phyloP scores from a whole-genome alignment of 169 alveolate genomes.

The Plasmodium vinckei region DNA sequence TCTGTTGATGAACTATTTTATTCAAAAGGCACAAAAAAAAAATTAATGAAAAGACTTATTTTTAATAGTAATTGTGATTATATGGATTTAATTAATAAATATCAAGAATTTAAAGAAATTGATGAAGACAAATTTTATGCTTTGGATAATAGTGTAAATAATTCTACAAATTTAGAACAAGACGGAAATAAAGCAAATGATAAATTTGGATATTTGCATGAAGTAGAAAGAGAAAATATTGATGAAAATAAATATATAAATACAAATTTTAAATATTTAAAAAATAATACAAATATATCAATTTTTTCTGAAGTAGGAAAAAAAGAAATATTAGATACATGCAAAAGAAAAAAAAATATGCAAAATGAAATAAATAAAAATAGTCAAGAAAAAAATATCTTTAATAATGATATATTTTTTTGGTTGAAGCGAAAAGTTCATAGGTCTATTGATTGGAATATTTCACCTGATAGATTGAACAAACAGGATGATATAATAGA shows the following conservation, averaged over 20 bases:
- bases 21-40: constrained; percentile 50
- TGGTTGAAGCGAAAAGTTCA: constrained; percentile 71
- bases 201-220: constrained; percentile 20
- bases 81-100: constrained; percentile 34
- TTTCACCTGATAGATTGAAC: neutral
- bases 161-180: neutral
- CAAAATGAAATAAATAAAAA: constrained; percentile 69
- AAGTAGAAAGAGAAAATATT: constrained; percentile 43
- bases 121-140: constrained; percentile 51
- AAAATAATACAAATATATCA: constrained; percentile 36
- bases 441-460: constrained; percentile 59
- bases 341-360: constrained; percentile 59
- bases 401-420: constrained; percentile 67
- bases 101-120: constrained; percentile 18
- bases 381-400: constrained; percentile 38
- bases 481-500: constrained; percentile 34
- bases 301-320: constrained; percentile 67
- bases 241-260: constrained; percentile 6
- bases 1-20: constrained; percentile 60
- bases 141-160: neutral
- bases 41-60: constrained; percentile 60
- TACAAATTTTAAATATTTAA: neutral
- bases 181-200: neutral
- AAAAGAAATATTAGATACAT: constrained; percentile 47
- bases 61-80: constrained; percentile 50